Evolutionary conservation across 306 rosid species (phyloP).

Genomic region (Lablab purpureus): DNA sequence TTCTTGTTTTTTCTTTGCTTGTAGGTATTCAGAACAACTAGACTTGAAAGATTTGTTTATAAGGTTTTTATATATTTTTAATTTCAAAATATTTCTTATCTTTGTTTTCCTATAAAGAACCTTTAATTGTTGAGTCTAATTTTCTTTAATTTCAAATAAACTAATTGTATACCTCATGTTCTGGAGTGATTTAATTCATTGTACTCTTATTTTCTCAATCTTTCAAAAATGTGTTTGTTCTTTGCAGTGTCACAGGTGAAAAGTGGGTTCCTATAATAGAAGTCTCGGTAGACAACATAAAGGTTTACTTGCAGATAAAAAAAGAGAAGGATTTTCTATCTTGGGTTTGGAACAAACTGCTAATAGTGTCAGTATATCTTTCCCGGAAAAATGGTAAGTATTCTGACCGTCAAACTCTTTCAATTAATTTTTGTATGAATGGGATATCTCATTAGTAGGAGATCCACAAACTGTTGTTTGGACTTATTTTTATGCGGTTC

Average conservation of each 20-base stretch:
- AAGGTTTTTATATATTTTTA: no score
- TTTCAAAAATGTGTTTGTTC: constrained; percentile 38
- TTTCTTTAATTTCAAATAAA: no score
- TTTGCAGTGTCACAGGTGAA: constrained; percentile 91
- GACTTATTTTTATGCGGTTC: constrained; percentile 14
- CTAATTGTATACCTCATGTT: no score
- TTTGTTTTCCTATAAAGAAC: no score
- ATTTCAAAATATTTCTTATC: no score
- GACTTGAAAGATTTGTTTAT: no score
- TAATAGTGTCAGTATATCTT: constrained; percentile 76
- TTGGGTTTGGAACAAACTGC: constrained; percentile 99
- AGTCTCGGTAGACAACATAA: constrained; percentile 86
- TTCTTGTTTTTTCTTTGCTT: no score
- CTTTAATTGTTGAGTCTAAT: no score
- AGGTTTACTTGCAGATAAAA: constrained; percentile 80
- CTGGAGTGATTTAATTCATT: neutral
- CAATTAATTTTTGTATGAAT: constrained; percentile 3
- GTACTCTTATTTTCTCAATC: constrained; percentile 3
- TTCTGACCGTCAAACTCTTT: constrained; percentile 15
- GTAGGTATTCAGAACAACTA: no score
- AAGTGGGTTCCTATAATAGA: constrained; percentile 96
- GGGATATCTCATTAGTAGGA: neutral
- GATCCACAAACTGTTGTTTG: neutral
- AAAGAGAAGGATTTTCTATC: constrained; percentile 91
- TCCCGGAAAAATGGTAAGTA: constrained; percentile 78